Percentiles rank a stretch among this genome's conserved stretches.
Evolutionary conservation across 2,329 filamentous ascomycete species (phyloP).

Genomic region (Beauveria rudraprayagi): DNA sequence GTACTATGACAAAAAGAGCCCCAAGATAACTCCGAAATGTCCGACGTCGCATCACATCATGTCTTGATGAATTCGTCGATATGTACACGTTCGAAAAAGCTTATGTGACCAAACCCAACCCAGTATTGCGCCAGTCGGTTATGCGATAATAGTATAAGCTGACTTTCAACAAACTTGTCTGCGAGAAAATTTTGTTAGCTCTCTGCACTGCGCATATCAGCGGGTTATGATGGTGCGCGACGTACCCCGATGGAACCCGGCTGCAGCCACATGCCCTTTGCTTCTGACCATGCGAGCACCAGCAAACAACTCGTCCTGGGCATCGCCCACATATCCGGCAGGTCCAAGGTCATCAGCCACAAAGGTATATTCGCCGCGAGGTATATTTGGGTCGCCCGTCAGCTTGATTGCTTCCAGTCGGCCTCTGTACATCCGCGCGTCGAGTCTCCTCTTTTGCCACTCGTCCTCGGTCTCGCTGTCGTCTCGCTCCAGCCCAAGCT

Average conservation of each 20-base stretch:
- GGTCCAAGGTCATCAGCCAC: constrained; percentile 68
- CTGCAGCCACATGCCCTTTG: constrained; percentile 67
- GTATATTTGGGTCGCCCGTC: constrained; percentile 85
- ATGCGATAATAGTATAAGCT: constrained; percentile 72
- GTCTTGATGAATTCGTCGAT: constrained; percentile 42
- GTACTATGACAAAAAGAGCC: not conserved
- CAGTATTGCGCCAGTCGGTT: constrained; percentile 76
- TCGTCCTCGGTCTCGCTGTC: constrained; percentile 36
- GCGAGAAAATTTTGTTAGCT: not conserved
- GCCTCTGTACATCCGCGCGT: constrained; percentile 51
- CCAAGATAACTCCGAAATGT: not conserved
- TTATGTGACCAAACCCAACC: constrained; percentile 55
- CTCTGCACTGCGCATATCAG: not conserved
- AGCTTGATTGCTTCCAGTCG: constrained; percentile 79
- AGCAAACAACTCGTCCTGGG: constrained; percentile 60
- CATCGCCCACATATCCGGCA: constrained; percentile 53
- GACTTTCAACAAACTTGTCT: constrained; percentile 69
- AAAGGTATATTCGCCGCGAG: constrained; percentile 78
- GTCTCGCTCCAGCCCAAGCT: constrained; percentile 31
- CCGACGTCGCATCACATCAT: constrained; percentile 10
- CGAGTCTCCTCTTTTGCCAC: constrained; percentile 37
- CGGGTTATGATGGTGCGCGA: not conserved
- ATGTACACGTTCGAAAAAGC: constrained; percentile 52
- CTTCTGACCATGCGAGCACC: constrained; percentile 67
- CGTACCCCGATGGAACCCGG: constrained; percentile 66